Percentiles rank a stretch among this genome's conserved stretches.
Conservation (phyloP, 108 stramenopile species). For the Skeletonema tropicum region DNA sequence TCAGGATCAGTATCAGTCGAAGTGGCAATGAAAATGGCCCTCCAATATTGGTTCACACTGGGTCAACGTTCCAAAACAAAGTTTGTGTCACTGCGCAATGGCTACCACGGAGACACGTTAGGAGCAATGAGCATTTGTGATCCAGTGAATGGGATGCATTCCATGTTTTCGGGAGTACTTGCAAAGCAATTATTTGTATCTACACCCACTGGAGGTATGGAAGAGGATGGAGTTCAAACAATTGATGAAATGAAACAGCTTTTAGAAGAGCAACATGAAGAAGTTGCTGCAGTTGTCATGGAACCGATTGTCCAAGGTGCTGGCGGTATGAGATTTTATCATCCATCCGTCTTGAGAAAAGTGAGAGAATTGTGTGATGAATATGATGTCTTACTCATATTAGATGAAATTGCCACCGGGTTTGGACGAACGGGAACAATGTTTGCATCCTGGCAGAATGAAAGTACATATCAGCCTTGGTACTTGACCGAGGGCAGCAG, state of each 20-base stretch:
- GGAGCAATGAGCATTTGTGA: slow-evolving; percentile 92
- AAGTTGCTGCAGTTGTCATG: slow-evolving; percentile 86
- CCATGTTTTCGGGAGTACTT: slow-evolving; percentile 58
- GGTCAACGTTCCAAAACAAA: slow-evolving; percentile 46
- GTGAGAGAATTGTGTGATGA: slow-evolving; percentile 74
- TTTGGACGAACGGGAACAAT: slow-evolving; percentile 88
- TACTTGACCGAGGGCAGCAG: slow-evolving; percentile 12
- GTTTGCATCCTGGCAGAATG: slow-evolving; percentile 78
- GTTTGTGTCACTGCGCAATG: slow-evolving; percentile 75
- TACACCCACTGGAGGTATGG: slow-evolving; percentile 40
- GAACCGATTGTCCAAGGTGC: slow-evolving; percentile 95
- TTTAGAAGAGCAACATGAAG: slow-evolving; percentile 49
- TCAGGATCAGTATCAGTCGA: slow-evolving; percentile 83
- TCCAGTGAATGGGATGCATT: slow-evolving; percentile 87
- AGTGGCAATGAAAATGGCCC: slow-evolving; percentile 92
- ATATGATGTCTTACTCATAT: slow-evolving; percentile 80
- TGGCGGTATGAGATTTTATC: slow-evolving; percentile 89
- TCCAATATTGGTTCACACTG: slow-evolving; percentile 78
- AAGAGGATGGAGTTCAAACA: slow-evolving; percentile 43
- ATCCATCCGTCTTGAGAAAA: slow-evolving; percentile 59
- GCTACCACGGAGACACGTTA: slow-evolving; percentile 92
- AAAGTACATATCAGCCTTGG: slow-evolving; percentile 38
- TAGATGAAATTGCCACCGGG: slow-evolving; percentile 91
- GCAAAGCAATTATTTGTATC: slow-evolving; percentile 66
- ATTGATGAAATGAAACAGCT: slow-evolving; percentile 36